Base-by-base conservation (phyloP, 192 early-diverging fungal genomes). In the Backusella macrospora region DNA sequence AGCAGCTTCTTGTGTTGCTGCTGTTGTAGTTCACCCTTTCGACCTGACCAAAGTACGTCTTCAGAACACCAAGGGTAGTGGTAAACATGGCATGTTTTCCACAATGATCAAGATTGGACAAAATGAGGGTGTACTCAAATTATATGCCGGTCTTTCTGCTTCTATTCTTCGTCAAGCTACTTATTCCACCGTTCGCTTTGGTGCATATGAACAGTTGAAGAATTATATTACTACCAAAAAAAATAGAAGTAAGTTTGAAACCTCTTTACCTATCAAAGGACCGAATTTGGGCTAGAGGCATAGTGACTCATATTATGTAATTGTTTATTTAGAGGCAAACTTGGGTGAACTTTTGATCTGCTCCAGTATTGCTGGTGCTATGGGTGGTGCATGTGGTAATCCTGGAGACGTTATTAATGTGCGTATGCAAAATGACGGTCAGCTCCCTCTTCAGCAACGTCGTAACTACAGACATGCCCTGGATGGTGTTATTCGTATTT, bases 21-120 rank as follows among this genome's bases (percentile, higher is more conserved):
- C 85, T 49, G 73, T 88, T n/a, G 88, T 92, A 15, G 90, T 88
- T 3, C 91, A 97, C 78, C 90, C 92, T 52, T 86, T 97, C 55
- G 94, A 96, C 78, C 84, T 95, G 59, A 83, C 92, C 64, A 96
- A 98, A 80, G 96, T 98, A 39, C 90, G 96, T 21, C 81, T 97
- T 52, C 75, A 85, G 70, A 72, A 76, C 71, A 29, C 84, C 73
- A 65, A 80, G n/a, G 71, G 73, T 68, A 62, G 66, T 39, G 6
- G 40, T 10, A 38, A 69, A 65, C 63, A 75, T 29, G 38, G 65
- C 52, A 85, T 93, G 81, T 87, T 93, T 6, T 82, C 86, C 47
- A 92, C 91, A 23, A 88, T 93, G 80, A 77, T 87, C 80, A 82
- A 90, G 72, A 90, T 90, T 34, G 80, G 91, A 72, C 34, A 39